A percentile compares a stretch with the other conserved stretches of the same genome.
These are phyloP conservation scores for Tribonema minus DNA, from an alignment of 108 stramenopile genomes.

Conservation along the genomic window DNA sequence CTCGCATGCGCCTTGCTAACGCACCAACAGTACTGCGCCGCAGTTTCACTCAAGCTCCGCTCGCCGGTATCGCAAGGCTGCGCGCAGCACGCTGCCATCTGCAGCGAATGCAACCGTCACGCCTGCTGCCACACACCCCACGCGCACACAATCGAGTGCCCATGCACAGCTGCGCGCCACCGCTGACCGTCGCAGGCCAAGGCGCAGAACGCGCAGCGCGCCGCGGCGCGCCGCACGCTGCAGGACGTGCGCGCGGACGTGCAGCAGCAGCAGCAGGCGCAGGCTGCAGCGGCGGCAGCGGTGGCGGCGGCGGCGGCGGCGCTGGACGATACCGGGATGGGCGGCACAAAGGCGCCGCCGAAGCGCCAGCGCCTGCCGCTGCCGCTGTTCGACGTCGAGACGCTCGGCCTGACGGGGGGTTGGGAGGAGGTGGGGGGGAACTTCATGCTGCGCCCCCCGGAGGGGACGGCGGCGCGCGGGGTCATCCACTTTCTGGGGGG, in stretches of 20 bases:
- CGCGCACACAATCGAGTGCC: no score
- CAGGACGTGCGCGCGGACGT: neutral
- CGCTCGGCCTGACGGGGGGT: conserved; percentile 25
- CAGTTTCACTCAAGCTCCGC: no score
- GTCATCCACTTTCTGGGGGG: conserved; percentile 86
- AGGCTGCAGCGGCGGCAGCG: neutral
- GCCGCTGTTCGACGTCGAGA: conserved; percentile 39
- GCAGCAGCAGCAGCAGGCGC: neutral
- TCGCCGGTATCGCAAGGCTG: no score
- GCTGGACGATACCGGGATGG: neutral
- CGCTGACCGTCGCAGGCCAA: no score
- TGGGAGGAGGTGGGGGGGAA: conserved; percentile 49
- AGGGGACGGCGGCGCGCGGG: conserved; percentile 13
- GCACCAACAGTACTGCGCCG: no score
- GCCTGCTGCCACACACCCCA: no score
- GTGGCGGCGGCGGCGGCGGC: neutral
- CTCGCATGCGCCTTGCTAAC: no score
- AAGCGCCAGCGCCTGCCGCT: conserved; percentile 1
- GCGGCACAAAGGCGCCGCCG: neutral
- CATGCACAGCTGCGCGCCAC: no score
- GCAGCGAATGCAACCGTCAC: no score
- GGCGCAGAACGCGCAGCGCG: no score
- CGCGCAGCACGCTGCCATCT: no score
- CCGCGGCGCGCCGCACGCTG: no score
- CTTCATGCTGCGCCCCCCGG: conserved; percentile 42